Conservation (phyloP, 192 early-diverging fungal species). For the Coemansia pectinata region DNA sequence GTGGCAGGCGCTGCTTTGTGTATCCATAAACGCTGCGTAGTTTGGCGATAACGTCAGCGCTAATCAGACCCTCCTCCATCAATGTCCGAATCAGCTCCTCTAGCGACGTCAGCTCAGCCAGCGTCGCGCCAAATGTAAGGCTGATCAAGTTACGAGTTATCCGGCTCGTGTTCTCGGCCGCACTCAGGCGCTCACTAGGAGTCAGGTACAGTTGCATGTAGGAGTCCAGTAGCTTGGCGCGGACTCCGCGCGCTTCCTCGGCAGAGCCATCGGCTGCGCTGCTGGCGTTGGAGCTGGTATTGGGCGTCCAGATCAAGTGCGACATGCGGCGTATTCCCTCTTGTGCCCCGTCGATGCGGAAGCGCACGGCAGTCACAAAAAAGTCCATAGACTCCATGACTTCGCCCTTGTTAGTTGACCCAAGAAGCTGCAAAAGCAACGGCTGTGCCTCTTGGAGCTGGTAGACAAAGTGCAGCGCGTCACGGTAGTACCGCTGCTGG, state of each 20-base stretch:
- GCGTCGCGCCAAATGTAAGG: constrained; percentile 79
- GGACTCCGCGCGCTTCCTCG: constrained; percentile 73
- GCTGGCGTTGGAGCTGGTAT: constrained; percentile 46
- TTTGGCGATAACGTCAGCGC: constrained; percentile 67
- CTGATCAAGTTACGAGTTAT: constrained; percentile 62
- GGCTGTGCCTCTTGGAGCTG: constrained; percentile 78
- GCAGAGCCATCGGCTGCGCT: constrained; percentile 20
- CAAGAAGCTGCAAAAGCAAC: constrained; percentile 79
- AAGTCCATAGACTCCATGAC: constrained; percentile 97
- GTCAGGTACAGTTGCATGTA: constrained; percentile 81
- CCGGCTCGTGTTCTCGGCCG: constrained; percentile 52
- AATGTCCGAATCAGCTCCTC: constrained; percentile 87
- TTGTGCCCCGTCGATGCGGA: constrained; percentile 79
- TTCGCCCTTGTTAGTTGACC: constrained; percentile 87
- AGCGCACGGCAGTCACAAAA: constrained; percentile 81
- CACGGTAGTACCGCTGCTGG: constrained; percentile 77
- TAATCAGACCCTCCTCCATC: constrained; percentile 66
- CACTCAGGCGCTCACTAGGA: constrained; percentile 43
- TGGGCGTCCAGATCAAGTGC: constrained; percentile 88
- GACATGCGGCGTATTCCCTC: constrained; percentile 92
- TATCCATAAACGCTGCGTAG: constrained; percentile 82
- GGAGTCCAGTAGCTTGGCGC: constrained; percentile 72
- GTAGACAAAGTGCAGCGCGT: constrained; percentile 84
- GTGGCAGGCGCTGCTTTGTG: constrained; percentile 63
- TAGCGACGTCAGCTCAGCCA: constrained; percentile 93